A percentile compares a stretch with the other conserved stretches of the same genome.
Conservation (phyloP, 1,284 basidiomycete species). For the Cutaneotrichosporon cutaneum region DNA sequence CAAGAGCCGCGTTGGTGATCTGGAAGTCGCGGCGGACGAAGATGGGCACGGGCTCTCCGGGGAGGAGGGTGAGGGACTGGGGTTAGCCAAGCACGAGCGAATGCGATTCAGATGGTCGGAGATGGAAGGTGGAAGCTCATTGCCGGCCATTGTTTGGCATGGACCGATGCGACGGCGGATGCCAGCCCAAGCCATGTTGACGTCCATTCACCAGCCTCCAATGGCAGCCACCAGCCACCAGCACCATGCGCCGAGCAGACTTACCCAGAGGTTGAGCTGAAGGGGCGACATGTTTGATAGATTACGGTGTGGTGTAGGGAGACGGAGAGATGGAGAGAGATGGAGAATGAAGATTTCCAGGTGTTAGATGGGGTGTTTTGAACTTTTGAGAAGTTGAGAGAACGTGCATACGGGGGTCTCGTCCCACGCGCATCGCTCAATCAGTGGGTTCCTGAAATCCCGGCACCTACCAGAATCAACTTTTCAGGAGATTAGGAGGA, state of each 20-base stretch:
- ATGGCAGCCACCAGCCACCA: no score
- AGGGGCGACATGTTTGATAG: constrained; percentile 39
- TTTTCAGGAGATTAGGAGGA: constrained; percentile 19
- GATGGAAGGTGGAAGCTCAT: no score
- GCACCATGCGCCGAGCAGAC: no score
- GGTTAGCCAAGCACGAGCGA: neutral
- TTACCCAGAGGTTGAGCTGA: constrained; percentile 50
- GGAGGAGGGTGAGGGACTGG: constrained; percentile 40
- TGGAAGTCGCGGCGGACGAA: constrained; percentile 69
- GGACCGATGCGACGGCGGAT: no score
- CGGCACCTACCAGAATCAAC: constrained; percentile 10
- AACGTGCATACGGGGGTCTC: neutral
- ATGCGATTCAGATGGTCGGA: neutral
- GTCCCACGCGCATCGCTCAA: no score
- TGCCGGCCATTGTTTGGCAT: no score
- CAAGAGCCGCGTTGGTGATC: constrained; percentile 81
- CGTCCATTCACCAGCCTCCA: no score
- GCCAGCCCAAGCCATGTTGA: neutral
- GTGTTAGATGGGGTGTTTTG: no score
- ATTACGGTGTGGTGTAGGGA: neutral
- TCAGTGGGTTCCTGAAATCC: no score
- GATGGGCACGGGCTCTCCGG: constrained; percentile 60
- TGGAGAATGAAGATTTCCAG: constrained; percentile 8
- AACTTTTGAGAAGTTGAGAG: neutral
- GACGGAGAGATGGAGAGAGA: neutral